Conservation (phyloP, 202 grass and related monocot species). For the Setaria italica region DNA sequence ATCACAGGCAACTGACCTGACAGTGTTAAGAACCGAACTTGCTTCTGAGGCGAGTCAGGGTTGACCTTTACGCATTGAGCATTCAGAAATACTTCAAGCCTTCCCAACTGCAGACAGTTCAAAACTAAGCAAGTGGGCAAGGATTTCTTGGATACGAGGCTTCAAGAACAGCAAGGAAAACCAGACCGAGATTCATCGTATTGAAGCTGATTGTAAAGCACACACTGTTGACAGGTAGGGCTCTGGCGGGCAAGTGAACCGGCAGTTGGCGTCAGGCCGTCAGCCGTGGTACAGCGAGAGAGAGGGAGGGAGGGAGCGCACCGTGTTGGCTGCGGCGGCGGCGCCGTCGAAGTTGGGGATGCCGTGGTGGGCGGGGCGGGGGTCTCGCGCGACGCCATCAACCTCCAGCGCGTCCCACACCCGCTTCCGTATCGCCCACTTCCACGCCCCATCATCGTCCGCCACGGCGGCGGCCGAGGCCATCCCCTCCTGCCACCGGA, state of each 20-base stretch:
- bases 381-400: slow-evolving; percentile 65
- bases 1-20: slow-evolving; percentile 55
- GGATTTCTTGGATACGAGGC: not conserved
- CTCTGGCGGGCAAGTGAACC: not conserved
- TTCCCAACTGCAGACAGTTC: slow-evolving; percentile 51
- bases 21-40: slow-evolving; percentile 83
- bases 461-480: slow-evolving; percentile 25
- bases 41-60: slow-evolving; percentile 88
- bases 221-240: not conserved
- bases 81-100: slow-evolving; percentile 68
- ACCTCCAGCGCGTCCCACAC: slow-evolving; percentile 83
- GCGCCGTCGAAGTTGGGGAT: slow-evolving; percentile 90
- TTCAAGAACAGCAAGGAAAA: not conserved
- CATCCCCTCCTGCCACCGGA: not conserved
- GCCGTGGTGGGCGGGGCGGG: slow-evolving; percentile 79
- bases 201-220: not conserved
- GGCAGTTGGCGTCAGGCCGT: not conserved
- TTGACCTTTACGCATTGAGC: slow-evolving; percentile 84
- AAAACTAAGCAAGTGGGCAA: not conserved
- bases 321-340: slow-evolving; percentile 56
- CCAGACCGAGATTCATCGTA: not conserved
- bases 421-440: slow-evolving; percentile 74
- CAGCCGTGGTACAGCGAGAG: not conserved
- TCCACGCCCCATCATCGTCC: slow-evolving; percentile 61
- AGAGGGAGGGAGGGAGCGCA: not conserved